phyloP scores from a whole-genome alignment of 768 basidiomycete genomes.

The Rhodotorula diobovata region DNA sequence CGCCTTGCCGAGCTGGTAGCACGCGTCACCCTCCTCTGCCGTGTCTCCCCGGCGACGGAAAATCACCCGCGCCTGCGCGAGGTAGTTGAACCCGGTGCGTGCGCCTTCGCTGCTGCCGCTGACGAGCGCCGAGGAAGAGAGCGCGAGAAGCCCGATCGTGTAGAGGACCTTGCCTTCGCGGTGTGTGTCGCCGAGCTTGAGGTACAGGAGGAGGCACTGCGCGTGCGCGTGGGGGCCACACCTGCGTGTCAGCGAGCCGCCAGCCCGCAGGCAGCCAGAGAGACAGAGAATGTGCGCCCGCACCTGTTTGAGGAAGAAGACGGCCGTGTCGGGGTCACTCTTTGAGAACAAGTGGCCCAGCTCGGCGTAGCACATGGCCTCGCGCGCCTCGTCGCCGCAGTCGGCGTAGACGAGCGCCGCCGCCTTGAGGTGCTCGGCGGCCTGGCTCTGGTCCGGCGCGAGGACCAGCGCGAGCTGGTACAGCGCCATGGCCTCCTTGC shows the following conservation, averaged over 20 bases:
- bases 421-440: constrained; percentile 19
- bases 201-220: constrained; percentile 23
- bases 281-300: not conserved
- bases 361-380: constrained; percentile 31
- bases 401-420: constrained; percentile 20
- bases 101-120: too few species aligned
- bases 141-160: constrained; percentile 6
- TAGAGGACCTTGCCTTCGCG: constrained; percentile 15
- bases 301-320: constrained; percentile 21
- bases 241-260: too few species aligned
- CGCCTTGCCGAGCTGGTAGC: constrained; percentile 26
- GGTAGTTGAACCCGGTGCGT: not conserved
- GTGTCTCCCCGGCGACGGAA: not conserved
- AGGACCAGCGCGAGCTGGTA: constrained; percentile 24
- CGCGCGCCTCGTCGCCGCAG: not conserved
- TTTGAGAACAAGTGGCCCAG: constrained; percentile 10
- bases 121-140: not conserved
- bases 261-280: not conserved
- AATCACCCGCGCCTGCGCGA: constrained; percentile 8
- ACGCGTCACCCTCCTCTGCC: not conserved
- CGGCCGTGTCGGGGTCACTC: not conserved
- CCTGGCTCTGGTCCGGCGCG: not conserved
- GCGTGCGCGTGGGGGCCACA: too few species aligned
- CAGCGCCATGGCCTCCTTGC: constrained; percentile 23
- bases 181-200: constrained; percentile 9